Base-by-base conservation (phyloP, 805 yeast genomes). In the Wickerhamomyces chaumierensis region DNA sequence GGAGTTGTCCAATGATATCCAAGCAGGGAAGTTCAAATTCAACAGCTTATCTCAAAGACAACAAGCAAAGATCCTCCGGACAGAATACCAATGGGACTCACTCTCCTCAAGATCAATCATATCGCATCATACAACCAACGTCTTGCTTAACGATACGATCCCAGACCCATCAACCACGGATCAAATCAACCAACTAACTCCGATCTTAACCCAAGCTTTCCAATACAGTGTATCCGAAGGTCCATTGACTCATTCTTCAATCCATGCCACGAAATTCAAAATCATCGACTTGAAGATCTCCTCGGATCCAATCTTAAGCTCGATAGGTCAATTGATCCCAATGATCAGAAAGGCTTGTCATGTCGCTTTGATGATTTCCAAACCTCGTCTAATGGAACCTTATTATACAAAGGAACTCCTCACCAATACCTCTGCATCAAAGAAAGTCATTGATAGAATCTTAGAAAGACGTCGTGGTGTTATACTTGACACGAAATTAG, bases 231-330 rank as follows among this genome's bases (percentile, higher is more conserved):
- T 73, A 0, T 66, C 75, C 40, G 95, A 84, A 49, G 98, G 98
- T 0, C 98, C 99, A 0, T 62, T 92, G n/a, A 77, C 94, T 44
- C 95, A 82, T 43, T 96, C 86, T 53, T 79, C 83, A 0, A 66
- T 92, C 6, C 62, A 83, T 38, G 71, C 78, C 39, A 74, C 79
- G 5, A 76, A 73, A 45, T 86, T 92, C 57, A 74, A 75, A 39
- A 67, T 92, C 32, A 65, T 85, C 35, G 84, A 78, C 40, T 72
- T 75, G 0, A 60, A 62, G 0, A 50, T 82, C 3, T 68, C 80
- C 5, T 58, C 65, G 0, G 68, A 70, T 21, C 61, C 65, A 5
- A 47, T 67, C 2, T 73, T 69, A 32, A 59, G 78, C 33, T 71
- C 73, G 20, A 69, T 73, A 25, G 82, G 76, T 1, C 94, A 86